Base-by-base conservation (phyloP, 805 yeast genomes). In the Jamesozyma lodderae region DNA sequence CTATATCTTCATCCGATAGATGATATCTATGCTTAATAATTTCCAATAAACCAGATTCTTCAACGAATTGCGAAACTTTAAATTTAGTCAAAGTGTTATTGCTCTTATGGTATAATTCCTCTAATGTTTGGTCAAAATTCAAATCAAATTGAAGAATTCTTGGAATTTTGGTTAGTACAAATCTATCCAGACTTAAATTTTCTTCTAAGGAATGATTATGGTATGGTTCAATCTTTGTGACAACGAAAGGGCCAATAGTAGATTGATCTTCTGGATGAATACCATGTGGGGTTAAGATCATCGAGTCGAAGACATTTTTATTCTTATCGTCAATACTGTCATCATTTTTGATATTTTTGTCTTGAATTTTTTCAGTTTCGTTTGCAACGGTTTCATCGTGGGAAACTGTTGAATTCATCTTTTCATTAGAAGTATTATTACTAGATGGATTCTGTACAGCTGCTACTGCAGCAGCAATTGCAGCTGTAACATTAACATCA, bases 391-490 rank as follows among this genome's bases (percentile, higher is more conserved):
- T 28, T 16, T 28, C 31, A 28, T 22, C 24, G 24, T 7, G 24
- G 24, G 10, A 22, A 22, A 22, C 10, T 22, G 24, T 22, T 6
- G 24, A 7, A 7, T 22, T 7, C 24, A 14, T 28, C 31, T 16
- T 28, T 28, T 17, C 22, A 30, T 17, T 19, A 18, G 9, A 10
- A 4, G 23, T 4, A 8, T 27, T 11, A 22, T 26, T 6, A 13
- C 16, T 17, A 27, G 6, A 13, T 22, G 51, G 44, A 34, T 53
- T 52, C 32, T 53, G 52, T 4, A 55, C 61, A 6, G 61, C 62
- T 1, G 60, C 61, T 5, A 56, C 62, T 3, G 61, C 62, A 6
- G 62, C 62, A 4, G 58, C 62, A 37, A 56, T 56, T 5, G 62
- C 62, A 14, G 60, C 61, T 14, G 53, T 54, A 9, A 56, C 62